Evolutionary conservation across 768 basidiomycete genomes (phyloP).

Genomic region (Lactarius psammicola): DNA sequence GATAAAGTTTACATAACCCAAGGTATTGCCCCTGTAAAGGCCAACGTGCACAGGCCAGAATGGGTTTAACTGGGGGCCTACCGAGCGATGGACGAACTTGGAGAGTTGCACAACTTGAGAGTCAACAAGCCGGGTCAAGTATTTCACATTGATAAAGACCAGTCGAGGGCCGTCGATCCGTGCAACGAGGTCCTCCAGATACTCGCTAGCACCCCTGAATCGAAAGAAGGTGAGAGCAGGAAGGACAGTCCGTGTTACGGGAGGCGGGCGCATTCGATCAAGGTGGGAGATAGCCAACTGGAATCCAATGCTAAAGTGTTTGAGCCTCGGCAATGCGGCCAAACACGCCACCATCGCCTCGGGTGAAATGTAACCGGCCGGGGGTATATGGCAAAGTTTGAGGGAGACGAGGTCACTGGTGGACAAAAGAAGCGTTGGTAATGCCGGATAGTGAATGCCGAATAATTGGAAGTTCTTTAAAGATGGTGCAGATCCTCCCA

Average conservation of each 20-base stretch:
- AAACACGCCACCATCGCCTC: background rate
- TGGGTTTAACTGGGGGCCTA: no score
- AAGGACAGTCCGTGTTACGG: background rate
- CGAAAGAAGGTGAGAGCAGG: background rate
- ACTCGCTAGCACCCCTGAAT: background rate
- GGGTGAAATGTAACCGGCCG: background rate
- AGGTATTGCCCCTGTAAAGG: no score
- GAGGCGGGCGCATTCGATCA: background rate
- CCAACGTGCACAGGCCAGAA: no score
- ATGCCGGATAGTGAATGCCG: background rate
- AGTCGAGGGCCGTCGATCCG: background rate
- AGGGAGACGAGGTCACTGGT: background rate
- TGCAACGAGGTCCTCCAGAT: slow-evolving; percentile 2
- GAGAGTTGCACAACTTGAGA: no score
- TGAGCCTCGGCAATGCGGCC: background rate
- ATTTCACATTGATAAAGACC: background rate
- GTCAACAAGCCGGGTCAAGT: background rate
- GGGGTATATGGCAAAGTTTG: background rate
- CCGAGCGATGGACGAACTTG: no score
- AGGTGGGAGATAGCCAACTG: background rate
- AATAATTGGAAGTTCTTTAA: background rate
- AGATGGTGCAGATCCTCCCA: background rate
- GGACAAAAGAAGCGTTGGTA: background rate
- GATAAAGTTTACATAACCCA: no score
- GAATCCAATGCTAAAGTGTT: background rate